Percentiles rank a stretch among this genome's conserved stretches.
Evolutionary conservation across 768 basidiomycete species (phyloP).

Genomic region (Mrakia frigida): DNA sequence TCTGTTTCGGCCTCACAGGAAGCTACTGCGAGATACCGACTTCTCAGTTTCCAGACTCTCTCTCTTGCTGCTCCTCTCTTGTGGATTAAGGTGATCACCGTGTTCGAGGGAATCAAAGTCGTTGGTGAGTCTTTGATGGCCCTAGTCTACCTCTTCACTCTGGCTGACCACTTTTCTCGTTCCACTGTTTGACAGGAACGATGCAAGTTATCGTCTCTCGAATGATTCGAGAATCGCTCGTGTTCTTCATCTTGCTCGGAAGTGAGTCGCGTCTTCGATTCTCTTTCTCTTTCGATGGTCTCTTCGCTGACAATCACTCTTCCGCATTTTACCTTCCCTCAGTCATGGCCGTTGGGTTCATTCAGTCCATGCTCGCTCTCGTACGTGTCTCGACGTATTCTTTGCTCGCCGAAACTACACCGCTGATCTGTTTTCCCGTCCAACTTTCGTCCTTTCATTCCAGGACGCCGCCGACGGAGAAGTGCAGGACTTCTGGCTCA

Average conservation of each 20-base stretch:
- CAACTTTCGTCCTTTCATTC: conserved; percentile 49
- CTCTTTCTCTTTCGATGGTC: conserved; percentile 50
- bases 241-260: conserved; percentile 45
- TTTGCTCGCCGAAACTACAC: no score
- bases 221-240: conserved; percentile 56
- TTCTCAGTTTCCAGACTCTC: conserved; percentile 79
- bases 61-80: conserved; percentile 83
- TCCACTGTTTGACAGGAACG: conserved; percentile 50
- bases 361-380: background rate
- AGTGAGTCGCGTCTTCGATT: conserved; percentile 59
- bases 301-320: background rate
- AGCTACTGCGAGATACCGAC: conserved; percentile 43
- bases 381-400: background rate
- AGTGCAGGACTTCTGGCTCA: conserved; percentile 52
- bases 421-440: no score
- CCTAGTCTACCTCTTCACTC: background rate
- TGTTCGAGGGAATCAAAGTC: conserved; percentile 71
- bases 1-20: conserved; percentile 20
- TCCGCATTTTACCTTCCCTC: background rate
- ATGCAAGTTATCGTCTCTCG: conserved; percentile 86
- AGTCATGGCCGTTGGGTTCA: background rate
- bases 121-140: conserved; percentile 50
- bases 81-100: conserved; percentile 50
- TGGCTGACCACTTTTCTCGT: no score
- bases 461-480: conserved; percentile 84